Evolutionary conservation across 352 stramenopile species (phyloP).

Genomic region (Phytophthora agathidicida): DNA sequence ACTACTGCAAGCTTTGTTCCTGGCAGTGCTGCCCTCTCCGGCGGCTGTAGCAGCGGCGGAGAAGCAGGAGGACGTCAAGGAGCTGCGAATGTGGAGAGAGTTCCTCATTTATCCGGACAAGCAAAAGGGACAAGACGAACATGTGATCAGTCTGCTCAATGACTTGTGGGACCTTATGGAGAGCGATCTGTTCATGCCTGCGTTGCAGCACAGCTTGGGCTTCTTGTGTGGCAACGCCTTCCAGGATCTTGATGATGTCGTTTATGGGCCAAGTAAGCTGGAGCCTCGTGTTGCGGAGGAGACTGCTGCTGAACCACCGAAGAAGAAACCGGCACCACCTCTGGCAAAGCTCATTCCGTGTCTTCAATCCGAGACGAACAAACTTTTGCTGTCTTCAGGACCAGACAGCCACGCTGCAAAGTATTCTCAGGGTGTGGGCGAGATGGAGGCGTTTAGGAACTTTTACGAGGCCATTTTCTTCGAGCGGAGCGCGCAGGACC

Average conservation of each 20-base stretch:
- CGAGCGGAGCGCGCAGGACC: constrained; percentile 51
- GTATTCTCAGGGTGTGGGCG: constrained; percentile 78
- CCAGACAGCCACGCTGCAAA: constrained; percentile 67
- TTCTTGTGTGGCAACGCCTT: constrained; percentile 84
- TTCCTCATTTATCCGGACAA: constrained; percentile 86
- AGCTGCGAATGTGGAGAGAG: constrained; percentile 56
- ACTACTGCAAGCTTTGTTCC: constrained; percentile 70
- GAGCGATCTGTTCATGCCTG: constrained; percentile 76
- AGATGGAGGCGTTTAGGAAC: constrained; percentile 83
- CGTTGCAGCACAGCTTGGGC: constrained; percentile 71
- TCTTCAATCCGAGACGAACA: constrained; percentile 74
- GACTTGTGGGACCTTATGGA: constrained; percentile 85
- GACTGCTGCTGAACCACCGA: constrained; percentile 4
- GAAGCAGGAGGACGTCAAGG: constrained; percentile 28
- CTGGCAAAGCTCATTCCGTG: constrained; percentile 84
- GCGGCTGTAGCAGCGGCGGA: constrained; percentile 27
- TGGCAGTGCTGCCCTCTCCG: constrained; percentile 54
- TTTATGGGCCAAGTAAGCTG: constrained; percentile 51
- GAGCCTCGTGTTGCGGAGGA: constrained; percentile 33
- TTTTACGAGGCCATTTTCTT: constrained; percentile 90
- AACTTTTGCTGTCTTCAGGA: constrained; percentile 59
- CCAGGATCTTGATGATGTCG: constrained; percentile 79
- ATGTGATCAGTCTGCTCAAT: constrained; percentile 82
- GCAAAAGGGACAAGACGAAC: constrained; percentile 64
- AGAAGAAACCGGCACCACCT: constrained; percentile 58